Evolutionary conservation across 2,329 filamentous ascomycete species (phyloP), one percentile per base, ranked within the genome.

Genomic region (Botrytis porri): DNA sequence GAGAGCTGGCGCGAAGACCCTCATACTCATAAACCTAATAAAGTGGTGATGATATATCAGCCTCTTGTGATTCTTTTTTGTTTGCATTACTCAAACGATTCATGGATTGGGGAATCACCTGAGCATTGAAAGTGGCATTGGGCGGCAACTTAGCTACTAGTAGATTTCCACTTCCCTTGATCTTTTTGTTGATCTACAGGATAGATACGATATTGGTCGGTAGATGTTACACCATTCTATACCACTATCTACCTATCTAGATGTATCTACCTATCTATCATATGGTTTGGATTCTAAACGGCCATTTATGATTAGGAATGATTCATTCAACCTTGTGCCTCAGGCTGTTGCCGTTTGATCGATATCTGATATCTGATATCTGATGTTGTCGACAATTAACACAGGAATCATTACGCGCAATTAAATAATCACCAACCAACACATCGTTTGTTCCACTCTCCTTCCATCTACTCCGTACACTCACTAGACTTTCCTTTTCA

Each of bases 81-180:
- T 51, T 39, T 29, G 32, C 39, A 66, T 66, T 51, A 66, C 64
- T 66, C 64, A 66, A 54, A 20, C 35, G 63, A 66, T 66, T 51
- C 63, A 51, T 45, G 63, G 63, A 25, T 22, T 37, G 6, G 35
- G 18, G 63, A 51, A 14, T 66, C 63, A 66, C 45, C 62, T 45
- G 62, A 22, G 60, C 37, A 62, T 16, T 18, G 51, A 6, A 54
- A 54, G 51, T 16, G 59, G 29, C 35, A 37, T 25, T 61, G 25
- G 22, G 22, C 6, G 32, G 32, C 41, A 20, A n/a, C 37, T 62
- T 41, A 29, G 22, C 37, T 62, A n/a, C 25, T 29, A n/a, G 12
- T 41, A 9, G 37, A 9, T 18, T 62, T n/a, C 4, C 7, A 20
- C n/a, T 62, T 62, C 60, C 25, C 37, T 39, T 62, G 20, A 16